Evolutionary conservation across 2,329 filamentous ascomycete species (phyloP).

Genomic region (Pezicula rhizophila): DNA sequence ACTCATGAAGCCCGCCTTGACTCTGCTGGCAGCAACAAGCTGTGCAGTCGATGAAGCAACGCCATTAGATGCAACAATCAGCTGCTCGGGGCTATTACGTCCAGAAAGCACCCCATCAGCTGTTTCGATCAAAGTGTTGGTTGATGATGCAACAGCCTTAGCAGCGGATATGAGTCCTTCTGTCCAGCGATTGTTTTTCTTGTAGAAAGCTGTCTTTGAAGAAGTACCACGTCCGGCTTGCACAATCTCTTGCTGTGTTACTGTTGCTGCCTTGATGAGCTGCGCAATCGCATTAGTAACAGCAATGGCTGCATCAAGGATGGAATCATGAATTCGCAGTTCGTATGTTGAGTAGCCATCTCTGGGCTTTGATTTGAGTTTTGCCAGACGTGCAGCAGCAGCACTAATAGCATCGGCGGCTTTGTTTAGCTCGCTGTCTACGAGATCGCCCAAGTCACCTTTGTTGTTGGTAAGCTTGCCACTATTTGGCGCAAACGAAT

Average conservation of each 20-base stretch:
- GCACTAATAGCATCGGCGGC: constrained; percentile 94
- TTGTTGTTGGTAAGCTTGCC: constrained; percentile 70
- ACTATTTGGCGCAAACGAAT: constrained; percentile 83
- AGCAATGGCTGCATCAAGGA: constrained; percentile 85
- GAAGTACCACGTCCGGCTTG: constrained; percentile 83
- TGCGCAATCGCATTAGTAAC: constrained; percentile 91
- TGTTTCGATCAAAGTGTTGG: constrained; percentile 95
- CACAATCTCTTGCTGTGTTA: constrained; percentile 93
- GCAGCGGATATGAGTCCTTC: constrained; percentile 95
- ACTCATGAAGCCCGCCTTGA: constrained; percentile 98
- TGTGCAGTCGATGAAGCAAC: constrained; percentile 95
- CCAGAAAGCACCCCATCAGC: constrained; percentile 90
- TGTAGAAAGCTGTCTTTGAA: constrained; percentile 92
- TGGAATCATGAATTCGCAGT: constrained; percentile 90
- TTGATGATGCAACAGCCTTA: constrained; percentile 89
- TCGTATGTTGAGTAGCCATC: constrained; percentile 96
- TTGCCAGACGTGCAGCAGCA: constrained; percentile 80
- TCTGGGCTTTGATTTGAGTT: constrained; percentile 92
- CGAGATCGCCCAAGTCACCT: constrained; percentile 87
- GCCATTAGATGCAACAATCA: constrained; percentile 96
- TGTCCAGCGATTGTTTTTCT: constrained; percentile 99
- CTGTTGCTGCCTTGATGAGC: constrained; percentile 90
- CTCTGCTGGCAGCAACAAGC: constrained; percentile 87
- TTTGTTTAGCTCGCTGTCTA: constrained; percentile 86
- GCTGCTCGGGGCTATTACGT: constrained; percentile 89